Evolutionary conservation across 768 basidiomycete genomes (phyloP).

Genomic region (Trametes punicea): DNA sequence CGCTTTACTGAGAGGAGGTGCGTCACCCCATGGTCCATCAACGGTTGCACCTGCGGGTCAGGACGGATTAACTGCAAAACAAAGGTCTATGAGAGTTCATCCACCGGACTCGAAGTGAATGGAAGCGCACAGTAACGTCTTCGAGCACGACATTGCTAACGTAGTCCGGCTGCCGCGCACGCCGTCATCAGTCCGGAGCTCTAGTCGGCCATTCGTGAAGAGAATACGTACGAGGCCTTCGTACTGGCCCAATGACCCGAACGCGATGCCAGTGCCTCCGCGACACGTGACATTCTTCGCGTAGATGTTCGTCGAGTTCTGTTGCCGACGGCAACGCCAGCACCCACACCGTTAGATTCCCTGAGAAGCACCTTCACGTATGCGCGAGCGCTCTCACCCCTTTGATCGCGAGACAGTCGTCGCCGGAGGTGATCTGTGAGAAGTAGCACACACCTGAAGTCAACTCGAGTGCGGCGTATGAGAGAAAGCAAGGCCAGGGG

Average conservation of each 20-base stretch:
- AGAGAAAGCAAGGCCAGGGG: neutral
- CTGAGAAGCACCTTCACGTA: neutral
- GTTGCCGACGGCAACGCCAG: neutral
- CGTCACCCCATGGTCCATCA: slow-evolving; percentile 51
- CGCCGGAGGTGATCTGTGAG: slow-evolving; percentile 48
- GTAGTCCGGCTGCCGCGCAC: slow-evolving; percentile 42
- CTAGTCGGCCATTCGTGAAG: too few species aligned
- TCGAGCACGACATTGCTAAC: slow-evolving; percentile 51
- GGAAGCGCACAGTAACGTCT: slow-evolving; percentile 39
- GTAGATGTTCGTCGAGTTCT: slow-evolving; percentile 56
- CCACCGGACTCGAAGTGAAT: neutral
- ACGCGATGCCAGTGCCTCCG: slow-evolving; percentile 59
- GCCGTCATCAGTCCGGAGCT: neutral
- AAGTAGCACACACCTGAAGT: neutral
- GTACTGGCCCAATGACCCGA: slow-evolving; percentile 60
- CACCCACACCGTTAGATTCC: neutral
- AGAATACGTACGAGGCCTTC: slow-evolving; percentile 43
- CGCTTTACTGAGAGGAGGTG: neutral
- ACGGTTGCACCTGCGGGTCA: slow-evolving; percentile 47
- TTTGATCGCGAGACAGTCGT: slow-evolving; percentile 64
- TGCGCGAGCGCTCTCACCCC: slow-evolving; percentile 38
- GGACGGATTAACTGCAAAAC: slow-evolving; percentile 43
- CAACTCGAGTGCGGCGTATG: neutral
- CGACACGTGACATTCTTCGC: slow-evolving; percentile 49
- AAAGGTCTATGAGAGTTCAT: neutral